phyloP scores from a whole-genome alignment of 176 grass and related monocot species.

The Carex myosuroides region DNA sequence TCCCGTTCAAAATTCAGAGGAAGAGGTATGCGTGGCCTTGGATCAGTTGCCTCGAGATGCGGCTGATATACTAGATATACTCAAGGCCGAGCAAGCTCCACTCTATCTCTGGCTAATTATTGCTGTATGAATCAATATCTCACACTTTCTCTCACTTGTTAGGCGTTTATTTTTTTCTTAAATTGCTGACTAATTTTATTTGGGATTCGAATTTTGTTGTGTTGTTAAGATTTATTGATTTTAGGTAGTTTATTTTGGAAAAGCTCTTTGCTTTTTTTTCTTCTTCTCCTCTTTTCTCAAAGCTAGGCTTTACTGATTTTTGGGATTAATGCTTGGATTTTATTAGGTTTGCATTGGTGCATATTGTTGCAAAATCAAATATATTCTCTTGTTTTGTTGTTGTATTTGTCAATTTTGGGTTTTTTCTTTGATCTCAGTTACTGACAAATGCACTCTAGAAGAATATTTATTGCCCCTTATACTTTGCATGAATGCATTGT shows the following conservation, averaged over 20 bases:
- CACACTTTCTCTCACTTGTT: not conserved
- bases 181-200: not conserved
- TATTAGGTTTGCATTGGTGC: not conserved
- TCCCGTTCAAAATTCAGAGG: conserved; percentile 93
- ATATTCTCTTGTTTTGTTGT: not conserved
- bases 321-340: not conserved
- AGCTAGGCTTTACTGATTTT: not conserved
- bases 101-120: conserved; percentile 93
- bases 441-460: not conserved
- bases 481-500: not conserved
- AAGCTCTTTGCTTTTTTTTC: not conserved
- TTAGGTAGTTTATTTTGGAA: not conserved
- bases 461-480: not conserved
- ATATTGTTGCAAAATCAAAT: not conserved
- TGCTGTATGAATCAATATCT: conserved; percentile 40
- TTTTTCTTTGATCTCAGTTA: not conserved
- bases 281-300: not conserved
- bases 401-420: not conserved
- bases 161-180: not conserved
- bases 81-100: conserved; percentile 93
- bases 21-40: conserved; percentile 84
- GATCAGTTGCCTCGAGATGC: conserved; percentile 81
- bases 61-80: conserved; percentile 90
- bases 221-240: not conserved
- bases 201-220: not conserved